phyloP scores from a whole-genome alignment of 805 yeast species.

The Starmerella bombi region DNA sequence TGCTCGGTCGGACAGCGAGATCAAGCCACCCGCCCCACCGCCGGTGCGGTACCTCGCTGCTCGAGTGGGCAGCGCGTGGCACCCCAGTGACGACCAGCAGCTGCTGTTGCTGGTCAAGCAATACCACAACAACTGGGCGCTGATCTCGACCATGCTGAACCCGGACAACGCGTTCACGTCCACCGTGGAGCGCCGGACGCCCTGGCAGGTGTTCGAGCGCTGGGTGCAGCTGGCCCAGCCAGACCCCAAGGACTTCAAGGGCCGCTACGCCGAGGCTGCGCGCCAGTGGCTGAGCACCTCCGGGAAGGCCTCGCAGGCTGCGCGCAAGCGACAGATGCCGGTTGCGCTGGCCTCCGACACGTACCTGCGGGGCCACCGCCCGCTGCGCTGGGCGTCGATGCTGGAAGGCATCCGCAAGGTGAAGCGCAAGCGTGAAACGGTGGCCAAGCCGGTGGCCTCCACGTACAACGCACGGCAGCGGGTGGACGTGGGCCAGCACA shows the following conservation, averaged over 20 bases:
- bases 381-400: constrained; percentile 92
- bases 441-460: constrained; percentile 40
- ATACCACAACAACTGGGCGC: constrained; percentile 84
- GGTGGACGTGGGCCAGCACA: constrained; percentile 1
- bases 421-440: constrained; percentile 76
- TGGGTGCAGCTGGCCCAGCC: constrained; percentile 85
- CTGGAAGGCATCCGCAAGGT: constrained; percentile 87
- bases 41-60: constrained; percentile 62
- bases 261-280: constrained; percentile 68
- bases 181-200: constrained; percentile 86
- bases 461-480: constrained; percentile 13
- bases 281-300: constrained; percentile 89
- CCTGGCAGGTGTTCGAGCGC: constrained; percentile 98
- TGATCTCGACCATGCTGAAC: constrained; percentile 59
- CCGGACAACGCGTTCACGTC: constrained; percentile 48
- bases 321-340: constrained; percentile 80
- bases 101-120: constrained; percentile 72
- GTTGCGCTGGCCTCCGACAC: constrained; percentile 88
- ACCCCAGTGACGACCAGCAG: constrained; percentile 80
- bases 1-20: constrained; percentile 20
- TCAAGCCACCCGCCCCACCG: constrained; percentile 90
- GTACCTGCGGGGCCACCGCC: constrained; percentile 80
- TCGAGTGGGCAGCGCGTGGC: constrained; percentile 89
- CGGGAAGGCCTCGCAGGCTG: constrained; percentile 72
- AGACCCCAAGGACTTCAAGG: constrained; percentile 75